phyloP scores from a whole-genome alignment of 805 yeast genomes.

The Nakazawaea populi region DNA sequence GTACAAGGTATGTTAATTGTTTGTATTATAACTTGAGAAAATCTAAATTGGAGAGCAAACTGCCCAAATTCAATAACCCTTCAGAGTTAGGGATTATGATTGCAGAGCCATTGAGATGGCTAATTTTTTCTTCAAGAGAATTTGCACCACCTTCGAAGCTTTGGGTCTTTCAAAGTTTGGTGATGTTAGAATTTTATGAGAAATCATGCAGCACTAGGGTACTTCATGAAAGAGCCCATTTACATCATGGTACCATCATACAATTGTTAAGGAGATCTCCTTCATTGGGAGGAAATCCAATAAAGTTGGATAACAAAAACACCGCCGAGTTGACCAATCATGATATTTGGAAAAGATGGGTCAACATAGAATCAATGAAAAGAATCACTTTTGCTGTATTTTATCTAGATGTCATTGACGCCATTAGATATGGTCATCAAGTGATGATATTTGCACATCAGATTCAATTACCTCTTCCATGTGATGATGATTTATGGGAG shows the following conservation, averaged over 20 bases:
- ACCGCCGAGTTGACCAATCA: constrained; percentile 15
- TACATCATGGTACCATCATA: constrained; percentile 83
- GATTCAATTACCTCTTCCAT: constrained; percentile 49
- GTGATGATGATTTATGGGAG: constrained; percentile 52
- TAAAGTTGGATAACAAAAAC: constrained; percentile 22
- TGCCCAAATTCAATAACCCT: constrained; percentile 1
- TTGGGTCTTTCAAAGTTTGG: constrained; percentile 71
- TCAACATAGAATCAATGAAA: constrained; percentile 73
- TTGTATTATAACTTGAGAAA: constrained; percentile 2
- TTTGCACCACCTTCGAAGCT: constrained; percentile 72
- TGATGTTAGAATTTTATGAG: constrained; percentile 74
- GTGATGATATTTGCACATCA: constrained; percentile 48
- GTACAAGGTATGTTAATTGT: constrained; percentile 18
- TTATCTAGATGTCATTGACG: constrained; percentile 73
- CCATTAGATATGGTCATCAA: constrained; percentile 73
- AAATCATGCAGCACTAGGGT: constrained; percentile 63
- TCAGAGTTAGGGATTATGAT: constrained; percentile 38
- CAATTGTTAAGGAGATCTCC: constrained; percentile 75
- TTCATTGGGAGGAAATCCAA: constrained; percentile 66
- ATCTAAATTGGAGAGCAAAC: constrained; percentile 7
- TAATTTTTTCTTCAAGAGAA: constrained; percentile 62
- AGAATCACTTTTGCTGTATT: constrained; percentile 78
- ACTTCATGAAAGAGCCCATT: constrained; percentile 75
- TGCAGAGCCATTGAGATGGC: constrained; percentile 59
- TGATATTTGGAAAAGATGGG: constrained; percentile 57